Conservation (phyloP, 163 green algal genomes). For the Chlorella variabilis region DNA sequence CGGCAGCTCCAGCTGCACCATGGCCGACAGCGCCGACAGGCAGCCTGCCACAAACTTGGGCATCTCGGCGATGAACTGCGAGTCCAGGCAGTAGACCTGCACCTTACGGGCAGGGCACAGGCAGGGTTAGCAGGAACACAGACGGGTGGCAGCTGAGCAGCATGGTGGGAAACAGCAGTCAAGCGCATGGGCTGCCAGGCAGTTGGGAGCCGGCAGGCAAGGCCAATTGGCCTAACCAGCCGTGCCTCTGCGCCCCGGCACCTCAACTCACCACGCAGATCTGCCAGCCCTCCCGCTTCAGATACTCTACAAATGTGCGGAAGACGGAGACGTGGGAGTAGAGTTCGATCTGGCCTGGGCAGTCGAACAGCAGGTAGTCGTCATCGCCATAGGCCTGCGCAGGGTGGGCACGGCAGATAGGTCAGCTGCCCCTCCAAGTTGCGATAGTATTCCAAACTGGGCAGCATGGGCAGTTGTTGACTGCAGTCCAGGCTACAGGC, state of each 20-base stretch:
- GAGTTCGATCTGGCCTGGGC: constrained; percentile 97
- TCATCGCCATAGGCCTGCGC: constrained; percentile 83
- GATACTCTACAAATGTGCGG: constrained; percentile 84
- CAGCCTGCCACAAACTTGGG: constrained; percentile 93
- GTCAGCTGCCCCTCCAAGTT: too few relatives aligned
- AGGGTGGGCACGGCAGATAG: neutral
- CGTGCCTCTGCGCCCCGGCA: too few relatives aligned
- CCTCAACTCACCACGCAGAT: constrained; percentile 39
- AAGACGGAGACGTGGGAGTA: constrained; percentile 95
- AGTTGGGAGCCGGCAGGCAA: too few relatives aligned
- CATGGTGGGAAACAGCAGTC: too few relatives aligned
- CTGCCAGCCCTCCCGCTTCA: constrained; percentile 62
- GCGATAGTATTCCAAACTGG: too few relatives aligned
- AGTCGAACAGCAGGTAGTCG: constrained; percentile 96
- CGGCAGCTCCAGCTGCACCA: constrained; percentile 98
- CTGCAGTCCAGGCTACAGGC: too few relatives aligned
- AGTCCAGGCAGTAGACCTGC: constrained; percentile 95
- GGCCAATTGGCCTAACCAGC: too few relatives aligned
- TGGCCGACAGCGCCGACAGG: constrained; percentile 88
- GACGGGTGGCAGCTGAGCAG: too few relatives aligned
- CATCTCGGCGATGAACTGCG: constrained; percentile 85
- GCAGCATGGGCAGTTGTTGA: too few relatives aligned
- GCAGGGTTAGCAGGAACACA: too few relatives aligned
- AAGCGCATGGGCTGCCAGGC: too few relatives aligned
- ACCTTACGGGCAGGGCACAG: too few relatives aligned